Evolutionary conservation across 2,329 filamentous ascomycete species (phyloP).

Genomic region (Amylocarpus encephaloides): DNA sequence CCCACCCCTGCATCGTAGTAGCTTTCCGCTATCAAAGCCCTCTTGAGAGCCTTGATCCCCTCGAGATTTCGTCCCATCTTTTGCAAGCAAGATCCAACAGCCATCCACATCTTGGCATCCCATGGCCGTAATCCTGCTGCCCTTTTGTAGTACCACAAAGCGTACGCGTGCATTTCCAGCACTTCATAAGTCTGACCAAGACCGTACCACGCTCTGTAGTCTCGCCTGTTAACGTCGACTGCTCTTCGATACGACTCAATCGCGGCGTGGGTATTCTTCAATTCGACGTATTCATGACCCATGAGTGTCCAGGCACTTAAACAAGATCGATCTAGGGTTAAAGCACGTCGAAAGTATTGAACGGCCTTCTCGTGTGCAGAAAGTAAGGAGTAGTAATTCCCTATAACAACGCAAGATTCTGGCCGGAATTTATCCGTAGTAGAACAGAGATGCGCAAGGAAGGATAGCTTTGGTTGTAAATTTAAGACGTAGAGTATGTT

Average conservation of each 20-base stretch:
- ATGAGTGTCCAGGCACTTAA: slow-evolving; percentile 96
- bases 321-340: slow-evolving; percentile 85
- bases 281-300: slow-evolving; percentile 97
- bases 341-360: slow-evolving; percentile 89
- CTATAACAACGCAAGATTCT: slow-evolving; percentile 93
- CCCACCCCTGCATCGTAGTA: slow-evolving; percentile 66
- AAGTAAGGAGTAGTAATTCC: slow-evolving; percentile 93
- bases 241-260: slow-evolving; percentile 95
- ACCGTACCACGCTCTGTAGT: slow-evolving; percentile 97
- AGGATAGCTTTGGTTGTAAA: slow-evolving; percentile 80
- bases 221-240: slow-evolving; percentile 90
- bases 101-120: slow-evolving; percentile 98
- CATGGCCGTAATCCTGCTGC: slow-evolving; percentile 89
- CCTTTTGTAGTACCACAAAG: slow-evolving; percentile 95
- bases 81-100: slow-evolving; percentile 84
- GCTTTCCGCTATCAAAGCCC: slow-evolving; percentile 79
- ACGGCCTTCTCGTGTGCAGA: slow-evolving; percentile 97
- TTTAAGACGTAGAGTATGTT: slow-evolving; percentile 96
- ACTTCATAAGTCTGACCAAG: slow-evolving; percentile 96
- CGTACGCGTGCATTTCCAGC: slow-evolving; percentile 95
- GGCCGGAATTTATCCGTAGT: slow-evolving; percentile 92
- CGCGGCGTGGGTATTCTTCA: slow-evolving; percentile 96
- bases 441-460: slow-evolving; percentile 84
- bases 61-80: slow-evolving; percentile 84
- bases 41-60: slow-evolving; percentile 90